phyloP scores from a whole-genome alignment of 495 filamentous ascomycete genomes.

The Sphaerosporella brunnea region DNA sequence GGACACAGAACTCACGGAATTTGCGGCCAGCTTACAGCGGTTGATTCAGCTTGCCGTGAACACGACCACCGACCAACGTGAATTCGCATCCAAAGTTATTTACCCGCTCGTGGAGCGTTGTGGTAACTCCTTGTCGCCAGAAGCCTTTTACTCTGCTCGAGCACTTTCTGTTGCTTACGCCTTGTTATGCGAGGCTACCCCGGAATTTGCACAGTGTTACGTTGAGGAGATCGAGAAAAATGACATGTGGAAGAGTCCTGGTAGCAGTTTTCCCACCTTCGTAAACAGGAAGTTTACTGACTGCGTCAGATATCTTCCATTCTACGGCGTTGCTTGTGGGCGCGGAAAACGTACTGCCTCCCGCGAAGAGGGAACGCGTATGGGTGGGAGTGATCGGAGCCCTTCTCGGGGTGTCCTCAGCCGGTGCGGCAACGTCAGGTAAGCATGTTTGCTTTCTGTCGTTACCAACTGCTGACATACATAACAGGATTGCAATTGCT shows the following conservation, averaged over 20 bases:
- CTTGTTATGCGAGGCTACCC: constrained; percentile 9
- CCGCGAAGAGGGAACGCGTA: constrained; percentile 31
- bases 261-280: no score
- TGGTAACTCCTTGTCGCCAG: no score
- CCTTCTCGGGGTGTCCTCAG: constrained; percentile 29
- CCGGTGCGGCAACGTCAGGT: constrained; percentile 10
- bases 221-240: constrained; percentile 15
- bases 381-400: constrained; percentile 40
- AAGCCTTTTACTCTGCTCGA: constrained; percentile 34
- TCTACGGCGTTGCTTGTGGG: constrained; percentile 36
- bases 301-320: constrained; percentile 34
- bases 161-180: constrained; percentile 24
- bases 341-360: constrained; percentile 33
- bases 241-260: constrained; percentile 17
- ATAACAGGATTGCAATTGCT: constrained; percentile 39
- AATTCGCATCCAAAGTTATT: no score
- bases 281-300: no score
- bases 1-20: constrained; percentile 42
- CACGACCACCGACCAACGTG: no score
- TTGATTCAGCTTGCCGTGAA: no score
- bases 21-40: no score
- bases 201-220: constrained; percentile 1
- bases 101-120: no score
- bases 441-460: no score
- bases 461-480: no score